Conservation (phyloP, 2,329 filamentous ascomycete species). For the Fusarium sp. region DNA sequence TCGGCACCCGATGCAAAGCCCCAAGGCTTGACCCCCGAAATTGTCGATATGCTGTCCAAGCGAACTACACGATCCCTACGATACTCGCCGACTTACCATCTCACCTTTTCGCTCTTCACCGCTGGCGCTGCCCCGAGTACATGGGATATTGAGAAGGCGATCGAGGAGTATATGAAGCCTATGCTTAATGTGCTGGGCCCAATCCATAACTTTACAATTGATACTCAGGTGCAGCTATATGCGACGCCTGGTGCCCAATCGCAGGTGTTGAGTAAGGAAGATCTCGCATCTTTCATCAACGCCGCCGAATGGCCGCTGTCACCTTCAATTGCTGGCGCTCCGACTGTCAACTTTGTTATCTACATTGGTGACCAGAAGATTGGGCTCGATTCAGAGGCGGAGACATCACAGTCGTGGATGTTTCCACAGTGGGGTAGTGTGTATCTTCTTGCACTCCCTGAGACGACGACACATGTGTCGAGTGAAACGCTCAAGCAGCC, state of each 20-base stretch:
- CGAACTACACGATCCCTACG: constrained; percentile 88
- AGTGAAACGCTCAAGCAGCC: constrained; percentile 78
- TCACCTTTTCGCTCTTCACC: constrained; percentile 95
- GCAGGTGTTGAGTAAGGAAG: constrained; percentile 80
- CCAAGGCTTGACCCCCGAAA: constrained; percentile 60
- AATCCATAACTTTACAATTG: constrained; percentile 95
- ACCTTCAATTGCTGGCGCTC: constrained; percentile 90
- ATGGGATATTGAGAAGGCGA: constrained; percentile 89
- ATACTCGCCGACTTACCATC: constrained; percentile 92
- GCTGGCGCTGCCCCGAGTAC: constrained; percentile 80
- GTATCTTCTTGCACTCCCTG: constrained; percentile 65
- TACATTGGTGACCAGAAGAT: constrained; percentile 87
- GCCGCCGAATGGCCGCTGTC: constrained; percentile 97
- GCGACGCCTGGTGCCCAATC: constrained; percentile 75
- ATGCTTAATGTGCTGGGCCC: constrained; percentile 81
- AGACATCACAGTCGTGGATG: constrained; percentile 78
- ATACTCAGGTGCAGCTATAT: constrained; percentile 96
- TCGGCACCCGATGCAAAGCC: constrained; percentile 58
- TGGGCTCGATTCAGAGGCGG: constrained; percentile 55
- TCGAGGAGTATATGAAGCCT: constrained; percentile 84
- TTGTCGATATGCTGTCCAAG: constrained; percentile 68
- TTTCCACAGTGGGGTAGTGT: constrained; percentile 94
- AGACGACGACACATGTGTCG: constrained; percentile 63
- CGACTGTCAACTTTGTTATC: constrained; percentile 95
- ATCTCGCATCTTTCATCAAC: constrained; percentile 94